Conservation (phyloP, 2,329 filamentous ascomycete species). For the Metarhizium anisopliae region DNA sequence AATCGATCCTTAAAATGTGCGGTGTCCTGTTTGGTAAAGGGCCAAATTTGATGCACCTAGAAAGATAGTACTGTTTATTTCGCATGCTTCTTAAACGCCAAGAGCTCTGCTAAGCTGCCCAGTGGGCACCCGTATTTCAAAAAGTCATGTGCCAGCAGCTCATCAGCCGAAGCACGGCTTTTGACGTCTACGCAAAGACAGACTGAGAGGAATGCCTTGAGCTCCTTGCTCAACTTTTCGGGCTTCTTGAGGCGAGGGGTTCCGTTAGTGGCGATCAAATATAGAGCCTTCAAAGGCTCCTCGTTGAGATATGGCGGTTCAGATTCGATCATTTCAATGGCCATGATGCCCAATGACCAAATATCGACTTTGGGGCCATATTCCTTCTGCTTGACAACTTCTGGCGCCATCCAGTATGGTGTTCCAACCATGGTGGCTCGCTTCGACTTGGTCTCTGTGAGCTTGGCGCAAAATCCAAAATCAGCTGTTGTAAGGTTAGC, state of each 20-base stretch:
- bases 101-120: constrained; percentile 72
- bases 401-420: constrained; percentile 99
- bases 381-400: constrained; percentile 98
- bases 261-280: constrained; percentile 95
- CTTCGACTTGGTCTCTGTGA: constrained; percentile 93
- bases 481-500: constrained; percentile 58
- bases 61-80: constrained; percentile 37
- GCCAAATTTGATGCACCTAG: background rate
- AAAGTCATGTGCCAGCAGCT: constrained; percentile 88
- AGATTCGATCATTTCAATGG: constrained; percentile 99
- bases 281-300: constrained; percentile 92
- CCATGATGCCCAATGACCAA: constrained; percentile 99
- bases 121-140: constrained; percentile 83
- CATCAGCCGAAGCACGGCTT: constrained; percentile 82
- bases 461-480: constrained; percentile 98
- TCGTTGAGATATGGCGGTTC: constrained; percentile 97
- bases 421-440: constrained; percentile 98
- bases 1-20: background rate
- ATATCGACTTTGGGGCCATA: constrained; percentile 98
- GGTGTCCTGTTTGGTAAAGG: background rate
- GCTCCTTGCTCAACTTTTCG: constrained; percentile 93
- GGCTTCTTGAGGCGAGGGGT: constrained; percentile 96
- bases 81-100: constrained; percentile 74
- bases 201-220: constrained; percentile 93
- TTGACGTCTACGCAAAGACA: constrained; percentile 96